Evolutionary conservation across 176 grass and related monocot species (phyloP).

Genomic region (Musa itinerans): DNA sequence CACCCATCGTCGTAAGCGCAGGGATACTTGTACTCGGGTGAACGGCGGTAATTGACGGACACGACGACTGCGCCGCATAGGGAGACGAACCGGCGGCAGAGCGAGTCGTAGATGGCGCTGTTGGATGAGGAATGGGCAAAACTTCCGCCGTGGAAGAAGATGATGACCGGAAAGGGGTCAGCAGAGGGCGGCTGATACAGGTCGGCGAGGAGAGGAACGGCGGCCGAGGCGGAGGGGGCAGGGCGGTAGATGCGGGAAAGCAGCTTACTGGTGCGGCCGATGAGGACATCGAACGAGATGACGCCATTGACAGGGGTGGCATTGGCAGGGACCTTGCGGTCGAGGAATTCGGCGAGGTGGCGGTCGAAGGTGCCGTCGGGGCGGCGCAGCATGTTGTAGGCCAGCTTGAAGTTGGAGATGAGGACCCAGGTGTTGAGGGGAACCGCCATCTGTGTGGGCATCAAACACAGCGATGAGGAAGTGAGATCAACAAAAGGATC

Average conservation of each 20-base stretch:
- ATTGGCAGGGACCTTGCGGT: constrained; percentile 54
- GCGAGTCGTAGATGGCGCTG: constrained; percentile 67
- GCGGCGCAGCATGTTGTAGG: constrained; percentile 86
- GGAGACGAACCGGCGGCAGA: constrained; percentile 72
- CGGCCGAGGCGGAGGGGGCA: not conserved
- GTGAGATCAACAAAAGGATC: not conserved
- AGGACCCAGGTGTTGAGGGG: constrained; percentile 90
- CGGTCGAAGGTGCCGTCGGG: constrained; percentile 95
- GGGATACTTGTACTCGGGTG: constrained; percentile 81
- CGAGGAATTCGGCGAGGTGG: constrained; percentile 69
- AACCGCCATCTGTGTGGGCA: constrained; percentile 52
- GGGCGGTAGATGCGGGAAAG: constrained; percentile 78
- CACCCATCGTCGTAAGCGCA: constrained; percentile 95
- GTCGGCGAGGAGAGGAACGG: constrained; percentile 46
- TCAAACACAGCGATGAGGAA: constrained; percentile 11
- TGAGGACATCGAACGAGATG: constrained; percentile 70
- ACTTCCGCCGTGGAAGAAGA: constrained; percentile 97
- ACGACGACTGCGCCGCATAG: constrained; percentile 68
- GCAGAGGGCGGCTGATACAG: constrained; percentile 41
- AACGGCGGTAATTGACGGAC: constrained; percentile 82
- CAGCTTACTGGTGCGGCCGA: constrained; percentile 49
- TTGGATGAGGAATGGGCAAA: constrained; percentile 74
- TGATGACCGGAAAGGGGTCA: constrained; percentile 91
- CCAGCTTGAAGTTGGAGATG: constrained; percentile 97
- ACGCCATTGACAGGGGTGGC: constrained; percentile 58